Base-by-base conservation (phyloP, 192 early-diverging fungal species). In the Entomortierella chlamydospora region DNA sequence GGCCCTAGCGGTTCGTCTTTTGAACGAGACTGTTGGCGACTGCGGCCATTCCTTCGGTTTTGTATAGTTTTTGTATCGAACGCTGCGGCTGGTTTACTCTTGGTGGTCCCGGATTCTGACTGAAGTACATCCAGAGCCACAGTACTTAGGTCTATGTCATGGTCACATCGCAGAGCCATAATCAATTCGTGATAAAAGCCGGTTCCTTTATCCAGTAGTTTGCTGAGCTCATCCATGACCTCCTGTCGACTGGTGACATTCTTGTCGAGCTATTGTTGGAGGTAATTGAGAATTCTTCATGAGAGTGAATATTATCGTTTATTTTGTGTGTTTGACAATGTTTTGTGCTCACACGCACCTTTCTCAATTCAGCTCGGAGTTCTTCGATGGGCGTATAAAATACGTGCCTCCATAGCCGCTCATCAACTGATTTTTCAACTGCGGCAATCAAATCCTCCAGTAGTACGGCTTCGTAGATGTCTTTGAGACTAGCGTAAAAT, bases 151-250 rank as follows among this genome's bases (percentile, higher is more conserved):
- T 89, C 83, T 10, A 89, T 67, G 25, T 81, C 77, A 57, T 84
- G 82, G 2, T 77, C 70, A 52, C 83, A 68, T 33, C 86, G 87
- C 50, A 89, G 61, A 8, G 47, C 68, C 42, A 73, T 74, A 30
- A 86, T 83, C 22, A 87, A 41, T 15, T 87, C 85, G 26, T 84
- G 86, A 54, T 89, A 89, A 52, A 87, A 89, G 25, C 87, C 85
- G 52, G 83, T 81, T 18, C 82, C 82, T n/a, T 83, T 72, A 31
- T 85, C 86, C 26, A 89, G 55, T 31, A 83, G 64, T 45, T 83
- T 78, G 23, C 76, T 77, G 23, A 89, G 61, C 60, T 82, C 81
- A 61, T 73, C 72, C 70, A 70, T 77, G 37, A 66, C 66, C 17
- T 73, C 69, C 31, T 82, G 72, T 22, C 73, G 64, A 43, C 73